A percentile compares a stretch with the other conserved stretches of the same genome.
Evolutionary conservation across 768 basidiomycete species (phyloP).

Genomic region (Trichaptum fuscoviolaceum): DNA sequence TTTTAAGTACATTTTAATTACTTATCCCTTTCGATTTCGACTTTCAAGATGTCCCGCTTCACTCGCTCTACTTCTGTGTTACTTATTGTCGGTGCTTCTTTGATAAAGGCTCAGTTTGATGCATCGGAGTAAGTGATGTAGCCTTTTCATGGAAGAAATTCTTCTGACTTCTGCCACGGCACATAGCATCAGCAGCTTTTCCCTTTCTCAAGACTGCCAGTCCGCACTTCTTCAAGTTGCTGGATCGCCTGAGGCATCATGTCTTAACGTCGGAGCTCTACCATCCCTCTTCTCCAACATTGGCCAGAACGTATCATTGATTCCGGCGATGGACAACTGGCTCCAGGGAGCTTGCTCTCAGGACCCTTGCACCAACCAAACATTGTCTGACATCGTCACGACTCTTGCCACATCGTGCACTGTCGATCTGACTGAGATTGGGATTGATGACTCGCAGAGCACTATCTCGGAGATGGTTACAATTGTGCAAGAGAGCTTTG

Average conservation of each 20-base stretch:
- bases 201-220: conserved; percentile 45
- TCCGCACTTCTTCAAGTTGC: conserved; percentile 41
- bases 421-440: conserved; percentile 25
- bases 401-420: conserved; percentile 50
- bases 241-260: conserved; percentile 36
- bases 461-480: conserved; percentile 21
- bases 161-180: background rate
- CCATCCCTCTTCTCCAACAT: conserved; percentile 30
- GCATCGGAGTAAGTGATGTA: background rate
- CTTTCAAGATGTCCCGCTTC: background rate
- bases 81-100: background rate
- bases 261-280: conserved; percentile 45
- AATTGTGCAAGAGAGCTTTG: conserved; percentile 49
- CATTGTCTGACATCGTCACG: conserved; percentile 47
- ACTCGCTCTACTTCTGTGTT: background rate
- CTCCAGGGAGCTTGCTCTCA: conserved; percentile 48
- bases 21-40: background rate
- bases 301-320: conserved; percentile 27
- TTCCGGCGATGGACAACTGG: conserved; percentile 53
- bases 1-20: conserved; percentile 4
- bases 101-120: background rate
- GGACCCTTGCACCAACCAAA: conserved; percentile 52
- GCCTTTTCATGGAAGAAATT: background rate
- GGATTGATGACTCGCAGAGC: conserved; percentile 18
- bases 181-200: background rate